A percentile compares a stretch with the other conserved stretches of the same genome.
Conservation (phyloP, 495 filamentous ascomycete species). For the Aspergillus avenaceus region DNA sequence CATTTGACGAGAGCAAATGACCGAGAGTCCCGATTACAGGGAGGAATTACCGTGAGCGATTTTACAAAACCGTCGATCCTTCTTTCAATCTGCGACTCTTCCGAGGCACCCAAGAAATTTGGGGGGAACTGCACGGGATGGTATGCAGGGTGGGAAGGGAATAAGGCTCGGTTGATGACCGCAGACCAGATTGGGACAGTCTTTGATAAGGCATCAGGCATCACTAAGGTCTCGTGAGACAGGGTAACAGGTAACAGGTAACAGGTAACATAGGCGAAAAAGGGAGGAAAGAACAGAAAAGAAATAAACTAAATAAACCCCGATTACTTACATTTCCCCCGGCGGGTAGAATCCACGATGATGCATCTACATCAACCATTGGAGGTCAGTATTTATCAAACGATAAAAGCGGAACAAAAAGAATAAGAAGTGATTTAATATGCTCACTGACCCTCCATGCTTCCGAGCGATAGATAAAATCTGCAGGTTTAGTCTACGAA, state of each 20-base stretch:
- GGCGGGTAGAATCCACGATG: slow-evolving; percentile 90
- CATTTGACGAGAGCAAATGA: not conserved
- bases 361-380: slow-evolving; percentile 59
- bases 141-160: slow-evolving; percentile 48
- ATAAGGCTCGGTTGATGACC: slow-evolving; percentile 77
- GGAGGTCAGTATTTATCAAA: slow-evolving; percentile 1
- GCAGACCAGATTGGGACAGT: slow-evolving; percentile 92
- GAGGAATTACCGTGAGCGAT: slow-evolving; percentile 48
- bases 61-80: slow-evolving; percentile 63
- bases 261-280: too few species aligned
- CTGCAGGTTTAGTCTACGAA: slow-evolving; percentile 78
- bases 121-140: slow-evolving; percentile 62
- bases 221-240: slow-evolving; percentile 46
- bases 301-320: slow-evolving; percentile 2
- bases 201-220: slow-evolving; percentile 91
- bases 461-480: slow-evolving; percentile 59
- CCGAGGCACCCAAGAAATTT: slow-evolving; percentile 63
- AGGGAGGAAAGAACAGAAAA: too few species aligned
- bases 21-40: not conserved
- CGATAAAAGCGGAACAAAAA: not conserved
- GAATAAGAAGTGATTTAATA: slow-evolving; percentile 5
- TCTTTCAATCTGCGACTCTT: slow-evolving; percentile 73
- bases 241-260: slow-evolving; percentile 5
- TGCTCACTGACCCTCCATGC: slow-evolving; percentile 57
- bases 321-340: slow-evolving; percentile 73